phyloP scores from a whole-genome alignment of 2,329 filamentous ascomycete species.

The Colletotrichum abscissum region DNA sequence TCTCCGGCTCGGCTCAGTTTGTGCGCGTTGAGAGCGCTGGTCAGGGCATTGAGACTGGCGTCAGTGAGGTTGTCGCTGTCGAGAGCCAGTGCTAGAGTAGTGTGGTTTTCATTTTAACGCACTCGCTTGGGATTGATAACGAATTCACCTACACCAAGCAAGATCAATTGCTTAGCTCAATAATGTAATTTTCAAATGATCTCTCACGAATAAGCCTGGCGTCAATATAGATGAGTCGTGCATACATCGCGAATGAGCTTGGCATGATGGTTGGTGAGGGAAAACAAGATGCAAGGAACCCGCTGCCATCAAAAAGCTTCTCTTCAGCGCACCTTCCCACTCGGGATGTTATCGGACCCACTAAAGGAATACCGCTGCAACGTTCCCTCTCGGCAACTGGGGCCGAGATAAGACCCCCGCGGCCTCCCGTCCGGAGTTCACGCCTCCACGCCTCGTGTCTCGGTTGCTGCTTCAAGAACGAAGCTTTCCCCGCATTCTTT shows the following conservation, averaged over 20 bases:
- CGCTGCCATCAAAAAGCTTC: conserved; percentile 2
- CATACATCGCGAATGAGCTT: not conserved
- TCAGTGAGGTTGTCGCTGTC: conserved; percentile 13
- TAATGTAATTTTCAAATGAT: not conserved
- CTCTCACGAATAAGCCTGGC: not conserved
- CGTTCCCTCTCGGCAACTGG: conserved; percentile 16
- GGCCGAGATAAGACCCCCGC: conserved; percentile 30
- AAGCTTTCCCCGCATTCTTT: conserved; percentile 15
- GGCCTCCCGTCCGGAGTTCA: not conserved
- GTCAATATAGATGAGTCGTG: not conserved
- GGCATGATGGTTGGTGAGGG: not conserved
- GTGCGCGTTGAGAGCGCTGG: conserved; percentile 2
- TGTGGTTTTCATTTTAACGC: not conserved
- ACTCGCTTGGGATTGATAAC: not conserved
- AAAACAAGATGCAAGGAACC: not conserved
- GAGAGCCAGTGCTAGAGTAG: conserved; percentile 1
- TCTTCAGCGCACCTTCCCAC: conserved; percentile 8
- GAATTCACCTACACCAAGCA: not conserved
- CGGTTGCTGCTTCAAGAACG: conserved; percentile 4
- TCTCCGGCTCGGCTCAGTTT: conserved; percentile 1
- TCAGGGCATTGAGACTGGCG: conserved; percentile 14
- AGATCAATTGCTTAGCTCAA: not conserved
- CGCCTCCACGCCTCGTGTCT: not conserved
- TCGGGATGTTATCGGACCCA: conserved; percentile 19
- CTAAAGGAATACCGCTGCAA: not conserved